These are phyloP conservation scores for Penicillium longicatenatum DNA, from an alignment of 495 filamentous ascomycete species.

Conservation along the genomic window DNA sequence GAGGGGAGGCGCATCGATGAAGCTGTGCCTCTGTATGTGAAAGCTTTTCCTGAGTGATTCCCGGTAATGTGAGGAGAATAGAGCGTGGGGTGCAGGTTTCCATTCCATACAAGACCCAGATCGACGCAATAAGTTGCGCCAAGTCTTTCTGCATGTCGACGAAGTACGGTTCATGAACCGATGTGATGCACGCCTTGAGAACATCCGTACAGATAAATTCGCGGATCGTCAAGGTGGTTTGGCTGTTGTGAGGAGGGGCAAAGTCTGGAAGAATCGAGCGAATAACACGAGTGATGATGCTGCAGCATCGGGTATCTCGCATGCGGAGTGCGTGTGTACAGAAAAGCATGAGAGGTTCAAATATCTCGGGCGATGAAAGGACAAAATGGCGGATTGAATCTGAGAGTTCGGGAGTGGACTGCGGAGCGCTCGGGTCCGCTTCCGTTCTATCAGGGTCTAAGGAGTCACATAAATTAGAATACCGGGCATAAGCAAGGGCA, in stretches of 20 bases:
- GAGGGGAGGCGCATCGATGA: conserved; percentile 62
- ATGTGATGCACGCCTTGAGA: conserved; percentile 79
- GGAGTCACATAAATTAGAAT: neutral
- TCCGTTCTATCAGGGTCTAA: conserved; percentile 46
- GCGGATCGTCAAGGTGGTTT: conserved; percentile 69
- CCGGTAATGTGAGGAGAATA: conserved; percentile 60
- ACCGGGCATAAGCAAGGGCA: neutral
- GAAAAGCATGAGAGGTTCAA: conserved; percentile 88
- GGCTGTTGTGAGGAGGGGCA: conserved; percentile 47
- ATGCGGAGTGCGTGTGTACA: conserved; percentile 87
- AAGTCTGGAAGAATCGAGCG: conserved; percentile 84
- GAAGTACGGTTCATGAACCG: conserved; percentile 92
- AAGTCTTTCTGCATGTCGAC: conserved; percentile 95
- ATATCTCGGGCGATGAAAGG: conserved; percentile 71
- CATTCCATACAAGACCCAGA: conserved; percentile 71
- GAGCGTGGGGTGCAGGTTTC: conserved; percentile 56
- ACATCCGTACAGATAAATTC: conserved; percentile 90
- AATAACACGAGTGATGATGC: conserved; percentile 80
- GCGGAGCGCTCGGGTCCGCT: conserved; percentile 43
- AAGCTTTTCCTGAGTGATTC: conserved; percentile 50
- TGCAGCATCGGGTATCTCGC: conserved; percentile 87
- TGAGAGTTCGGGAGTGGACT: conserved; percentile 34
- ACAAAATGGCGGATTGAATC: conserved; percentile 75
- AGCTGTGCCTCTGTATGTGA: conserved; percentile 52
- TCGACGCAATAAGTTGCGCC: conserved; percentile 81